Base-by-base conservation (phyloP, 192 early-diverging fungal species). In the Piromyces finnis region DNA sequence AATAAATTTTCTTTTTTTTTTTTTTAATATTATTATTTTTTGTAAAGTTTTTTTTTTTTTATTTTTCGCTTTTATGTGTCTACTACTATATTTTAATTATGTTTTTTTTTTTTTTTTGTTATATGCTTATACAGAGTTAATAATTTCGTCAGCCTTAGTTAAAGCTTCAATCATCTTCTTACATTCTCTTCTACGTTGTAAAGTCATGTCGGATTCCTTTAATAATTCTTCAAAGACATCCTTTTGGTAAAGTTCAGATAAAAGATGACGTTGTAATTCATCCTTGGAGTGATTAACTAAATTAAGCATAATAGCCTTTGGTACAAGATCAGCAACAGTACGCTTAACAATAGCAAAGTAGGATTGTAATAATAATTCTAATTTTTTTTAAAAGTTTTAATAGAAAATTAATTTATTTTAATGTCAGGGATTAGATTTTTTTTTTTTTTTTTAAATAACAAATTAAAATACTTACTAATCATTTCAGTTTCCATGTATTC, bases 301-400 rank as follows among this genome's bases (percentile, higher is more conserved):
- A 85, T 97, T 98, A 77, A 98, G 90, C 97, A 99, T 99, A 80
- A 99, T 92, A 9, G 97, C 94, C 85, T 99, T 99, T 78, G 98
- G 98, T 0, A 99, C 94, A 88, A 98, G 92, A 84, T 99, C 98
- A 78, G 95, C 91, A 77, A 95, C 90, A 9, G 97, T 98, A 81
- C 96, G 94, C 88, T 99, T 99, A 79, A 98, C 97, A 88, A 99
- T 98, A 85, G 95, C 94, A 84, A 92, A 99, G 89, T 99, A 99
- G 27, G 97, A 98, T 81, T 94, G 90, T 80, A 99, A 95, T 80
- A 98, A 87, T 78, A 98, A 87, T 87, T 98, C 93, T 94, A 83
- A 17, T 22, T 29, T 79, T 80, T 81, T 83, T 35, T n/a, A n/a
- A n/a, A n/a, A n/a, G n/a, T n/a, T n/a, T n/a, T n/a, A n/a, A n/a